Conservation (phyloP, 2,329 filamentous ascomycete genomes). For the Chaetomium strumarium region DNA sequence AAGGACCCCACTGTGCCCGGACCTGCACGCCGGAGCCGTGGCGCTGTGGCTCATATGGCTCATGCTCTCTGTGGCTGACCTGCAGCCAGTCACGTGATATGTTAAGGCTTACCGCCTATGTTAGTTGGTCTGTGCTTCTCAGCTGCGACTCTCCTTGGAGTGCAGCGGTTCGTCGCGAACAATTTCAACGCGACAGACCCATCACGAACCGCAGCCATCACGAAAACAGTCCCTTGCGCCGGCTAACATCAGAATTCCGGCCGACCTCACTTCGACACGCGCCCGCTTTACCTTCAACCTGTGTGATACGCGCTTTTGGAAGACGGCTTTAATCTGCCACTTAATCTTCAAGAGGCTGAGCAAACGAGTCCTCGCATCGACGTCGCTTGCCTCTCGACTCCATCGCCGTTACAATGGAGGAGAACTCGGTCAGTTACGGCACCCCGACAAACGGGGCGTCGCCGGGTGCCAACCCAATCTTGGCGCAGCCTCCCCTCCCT, state of each 20-base stretch:
- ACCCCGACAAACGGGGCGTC: constrained; percentile 52
- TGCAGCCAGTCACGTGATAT: neutral
- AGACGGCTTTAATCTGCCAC: neutral
- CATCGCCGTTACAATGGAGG: constrained; percentile 47
- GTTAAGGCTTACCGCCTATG: no score
- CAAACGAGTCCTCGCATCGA: neutral
- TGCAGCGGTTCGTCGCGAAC: constrained; percentile 29
- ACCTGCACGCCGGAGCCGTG: neutral
- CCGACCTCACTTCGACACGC: neutral
- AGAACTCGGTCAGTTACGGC: constrained; percentile 49
- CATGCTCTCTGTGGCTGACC: no score
- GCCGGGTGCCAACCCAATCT: constrained; percentile 50
- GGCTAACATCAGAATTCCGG: constrained; percentile 11
- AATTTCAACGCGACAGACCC: constrained; percentile 29
- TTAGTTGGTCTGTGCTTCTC: no score
- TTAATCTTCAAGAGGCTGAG: neutral
- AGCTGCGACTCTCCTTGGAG: no score
- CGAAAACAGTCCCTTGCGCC: constrained; percentile 17
- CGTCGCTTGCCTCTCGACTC: constrained; percentile 16
- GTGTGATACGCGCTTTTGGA: neutral
- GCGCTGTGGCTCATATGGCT: no score
- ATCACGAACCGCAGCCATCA: constrained; percentile 22
- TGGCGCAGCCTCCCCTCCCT: constrained; percentile 48
- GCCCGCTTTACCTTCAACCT: neutral
- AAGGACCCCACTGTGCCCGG: neutral